Base-by-base conservation (phyloP, 2,329 filamentous ascomycete species). In the Xenoacremonium recifei region DNA sequence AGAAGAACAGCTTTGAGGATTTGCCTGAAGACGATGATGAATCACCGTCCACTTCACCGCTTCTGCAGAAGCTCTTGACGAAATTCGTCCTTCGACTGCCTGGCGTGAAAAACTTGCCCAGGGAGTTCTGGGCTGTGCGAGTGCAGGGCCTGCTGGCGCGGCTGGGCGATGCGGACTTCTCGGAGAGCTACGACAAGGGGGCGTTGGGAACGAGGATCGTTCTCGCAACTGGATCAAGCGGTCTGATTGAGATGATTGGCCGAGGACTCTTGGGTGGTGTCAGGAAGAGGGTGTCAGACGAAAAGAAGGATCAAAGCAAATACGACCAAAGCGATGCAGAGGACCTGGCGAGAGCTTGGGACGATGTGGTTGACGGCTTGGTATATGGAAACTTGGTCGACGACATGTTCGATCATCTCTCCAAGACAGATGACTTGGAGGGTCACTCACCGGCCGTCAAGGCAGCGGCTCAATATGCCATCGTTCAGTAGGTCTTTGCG, bases 121-220 rank as follows among this genome's bases (percentile, higher is more conserved):
- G 69, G 2, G 77, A 79, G 3, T 88, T 87, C 62, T 89, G 84
- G 84, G 72, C 71, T 23, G 69, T 73, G n/a, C 73, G 79, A 33
- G 69, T 85, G 18, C 75, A 80, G 50, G 73, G 74, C 2, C 62
- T 89, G 13, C 69, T 88, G 53, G 66, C 70, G 53, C 73, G 80
- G 54, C 68, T 92, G 40, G 82, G 76, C 7, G 75, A 82, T 21
- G 85, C 81, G 2, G 80, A 88, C 37, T 69, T 92, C 21, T 89
- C 85, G 2, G 87, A 92, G 62, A 89, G 85, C 60, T 92, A 90
- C 57, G 87, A 92, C 61, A 89, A 89, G 63, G 87, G 85, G 12
- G 74, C 80, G 1, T 66, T 92, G 51, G 87, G 87, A 1, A 82
- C 83, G 45, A 74, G 87, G 38, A 90, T 89, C 67, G 87, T 84